phyloP scores from a whole-genome alignment of 345 rosid genomes.

The Melastoma malabathricum region DNA sequence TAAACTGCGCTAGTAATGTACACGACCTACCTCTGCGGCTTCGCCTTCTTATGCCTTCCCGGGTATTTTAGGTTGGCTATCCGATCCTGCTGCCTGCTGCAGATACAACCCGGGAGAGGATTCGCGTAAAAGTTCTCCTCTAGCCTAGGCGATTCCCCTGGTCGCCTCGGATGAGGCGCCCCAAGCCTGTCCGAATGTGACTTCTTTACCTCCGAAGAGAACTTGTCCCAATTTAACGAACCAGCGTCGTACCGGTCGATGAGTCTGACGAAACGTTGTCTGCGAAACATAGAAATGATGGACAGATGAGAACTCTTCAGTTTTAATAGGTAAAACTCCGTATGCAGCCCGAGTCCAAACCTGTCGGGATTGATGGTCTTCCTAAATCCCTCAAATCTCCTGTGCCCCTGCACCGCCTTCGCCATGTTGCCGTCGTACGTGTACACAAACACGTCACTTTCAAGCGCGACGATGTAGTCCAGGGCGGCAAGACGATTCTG shows the following conservation, averaged over 20 bases:
- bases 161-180: slow-evolving; percentile 60
- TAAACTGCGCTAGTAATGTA: not conserved
- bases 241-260: slow-evolving; percentile 69
- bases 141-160: slow-evolving; percentile 70
- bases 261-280: slow-evolving; percentile 51
- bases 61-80: slow-evolving; percentile 12
- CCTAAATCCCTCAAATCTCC: slow-evolving; percentile 18
- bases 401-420: slow-evolving; percentile 33
- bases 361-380: slow-evolving; percentile 14
- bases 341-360: slow-evolving; percentile 1
- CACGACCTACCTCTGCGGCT: slow-evolving; percentile 20
- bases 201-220: slow-evolving; percentile 87
- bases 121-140: slow-evolving; percentile 88
- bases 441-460: slow-evolving; percentile 33
- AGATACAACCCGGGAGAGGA: slow-evolving; percentile 84
- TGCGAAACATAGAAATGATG: slow-evolving; percentile 17
- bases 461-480: slow-evolving; percentile 34
- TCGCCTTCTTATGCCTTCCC: slow-evolving; percentile 13
- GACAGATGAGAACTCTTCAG: slow-evolving; percentile 14
- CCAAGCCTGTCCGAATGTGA: slow-evolving; percentile 56
- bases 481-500: slow-evolving; percentile 38
- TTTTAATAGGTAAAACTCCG: not conserved
- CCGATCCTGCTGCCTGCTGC: slow-evolving; percentile 32
- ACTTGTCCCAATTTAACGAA: slow-evolving; percentile 55
- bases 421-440: slow-evolving; percentile 45